These are phyloP conservation scores for Pneumocystis canis DNA, from an alignment of 1,139 yeast species.

Conservation along the genomic window DNA sequence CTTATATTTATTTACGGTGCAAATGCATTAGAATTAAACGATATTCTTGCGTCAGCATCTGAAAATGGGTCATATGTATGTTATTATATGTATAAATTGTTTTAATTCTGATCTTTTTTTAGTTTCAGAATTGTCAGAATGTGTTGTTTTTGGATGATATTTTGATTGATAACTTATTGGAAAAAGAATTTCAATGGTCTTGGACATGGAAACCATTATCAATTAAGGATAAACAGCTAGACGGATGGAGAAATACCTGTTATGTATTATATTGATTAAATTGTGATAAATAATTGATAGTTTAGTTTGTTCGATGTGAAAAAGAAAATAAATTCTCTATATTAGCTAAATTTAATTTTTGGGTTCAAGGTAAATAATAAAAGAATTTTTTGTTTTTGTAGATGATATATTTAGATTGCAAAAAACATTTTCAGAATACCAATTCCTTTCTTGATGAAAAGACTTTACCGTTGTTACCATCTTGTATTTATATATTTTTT, in stretches of 20 bases:
- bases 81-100: not conserved
- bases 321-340: conserved; percentile 27
- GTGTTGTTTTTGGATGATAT: conserved; percentile 28
- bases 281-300: not conserved
- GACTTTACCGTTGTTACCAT: not conserved
- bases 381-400: not conserved
- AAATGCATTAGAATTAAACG: not conserved
- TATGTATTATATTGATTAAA: conserved; percentile 9
- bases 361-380: conserved; percentile 17
- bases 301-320: conserved; percentile 28
- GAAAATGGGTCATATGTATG: not conserved
- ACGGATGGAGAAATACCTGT: conserved; percentile 18
- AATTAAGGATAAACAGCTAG: conserved; percentile 9
- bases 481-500: not conserved
- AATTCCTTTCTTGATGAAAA: not conserved
- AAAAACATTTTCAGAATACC: not conserved
- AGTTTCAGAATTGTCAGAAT: conserved; percentile 27
- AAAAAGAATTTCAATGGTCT: conserved; percentile 20
- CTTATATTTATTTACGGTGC: not conserved
- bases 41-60: not conserved
- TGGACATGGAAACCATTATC: conserved; percentile 23
- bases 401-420: not conserved
- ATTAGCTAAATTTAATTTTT: conserved; percentile 24
- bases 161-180: conserved; percentile 11
- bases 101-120: not conserved